These are phyloP conservation scores for Vachellia pachyceras DNA, from an alignment of 306 rosid genomes.

Conservation along the genomic window DNA sequence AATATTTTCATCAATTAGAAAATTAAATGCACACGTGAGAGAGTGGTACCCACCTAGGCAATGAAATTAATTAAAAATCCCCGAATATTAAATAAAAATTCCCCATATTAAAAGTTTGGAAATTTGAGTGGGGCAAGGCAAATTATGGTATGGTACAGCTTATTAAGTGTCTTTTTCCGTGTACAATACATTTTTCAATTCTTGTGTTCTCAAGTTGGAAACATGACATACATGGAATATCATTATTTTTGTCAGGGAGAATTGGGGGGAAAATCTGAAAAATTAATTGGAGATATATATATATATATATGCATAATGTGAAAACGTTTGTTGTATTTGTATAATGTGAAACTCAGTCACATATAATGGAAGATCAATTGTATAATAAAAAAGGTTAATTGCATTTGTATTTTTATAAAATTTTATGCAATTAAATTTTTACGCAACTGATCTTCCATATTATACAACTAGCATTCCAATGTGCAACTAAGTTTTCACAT, in stretches of 20 bases:
- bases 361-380: no score
- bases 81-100: conserved; percentile 4
- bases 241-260: conserved; percentile 13
- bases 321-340: no score
- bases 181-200: conserved; percentile 30
- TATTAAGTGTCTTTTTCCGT: conserved; percentile 39
- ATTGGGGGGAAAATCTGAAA: no score
- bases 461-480: no score
- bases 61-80: conserved; percentile 16
- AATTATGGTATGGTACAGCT: conserved; percentile 22
- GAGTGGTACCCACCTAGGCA: conserved; percentile 44
- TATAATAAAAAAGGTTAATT: no score
- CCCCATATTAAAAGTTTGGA: conserved; percentile 34
- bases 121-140: conserved; percentile 32
- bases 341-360: no score
- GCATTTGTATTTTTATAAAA: no score
- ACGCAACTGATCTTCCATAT: no score
- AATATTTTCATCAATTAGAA: neutral
- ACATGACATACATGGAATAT: conserved; percentile 30
- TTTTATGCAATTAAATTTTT: no score
- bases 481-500: no score
- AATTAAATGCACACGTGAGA: conserved; percentile 43
- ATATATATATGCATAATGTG: no score
- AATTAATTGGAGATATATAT: no score
- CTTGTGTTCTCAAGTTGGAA: conserved; percentile 37